These are phyloP conservation scores for Moesziomyces sp. DNA, from an alignment of 1,284 basidiomycete genomes.

Conservation along the genomic window DNA sequence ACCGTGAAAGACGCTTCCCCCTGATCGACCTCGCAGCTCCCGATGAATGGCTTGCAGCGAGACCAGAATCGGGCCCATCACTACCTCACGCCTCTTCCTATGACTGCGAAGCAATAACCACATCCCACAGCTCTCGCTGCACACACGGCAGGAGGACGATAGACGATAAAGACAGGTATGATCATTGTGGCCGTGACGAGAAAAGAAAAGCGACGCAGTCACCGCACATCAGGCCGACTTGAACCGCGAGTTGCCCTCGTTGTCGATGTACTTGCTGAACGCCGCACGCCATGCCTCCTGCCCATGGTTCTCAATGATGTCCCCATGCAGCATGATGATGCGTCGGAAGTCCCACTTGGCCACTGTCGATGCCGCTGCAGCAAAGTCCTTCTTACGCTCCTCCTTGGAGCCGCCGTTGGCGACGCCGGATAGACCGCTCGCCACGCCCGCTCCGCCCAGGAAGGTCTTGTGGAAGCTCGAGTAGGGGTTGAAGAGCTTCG, in stretches of 20 bases:
- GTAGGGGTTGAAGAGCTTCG: slow-evolving; percentile 40
- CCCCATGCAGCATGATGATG: slow-evolving; percentile 93
- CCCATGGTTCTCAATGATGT: slow-evolving; percentile 81
- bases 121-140: too few relatives aligned
- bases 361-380: slow-evolving; percentile 75
- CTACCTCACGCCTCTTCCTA: too few relatives aligned
- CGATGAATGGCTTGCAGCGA: too few relatives aligned
- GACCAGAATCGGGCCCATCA: not conserved
- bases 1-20: not conserved
- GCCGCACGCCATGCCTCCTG: slow-evolving; percentile 75
- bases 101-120: too few relatives aligned
- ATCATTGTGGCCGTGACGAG: too few relatives aligned
- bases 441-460: slow-evolving; percentile 41
- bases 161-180: not conserved
- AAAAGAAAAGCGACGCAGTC: not conserved
- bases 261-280: slow-evolving; percentile 47
- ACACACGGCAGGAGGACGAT: too few relatives aligned
- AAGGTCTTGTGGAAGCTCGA: slow-evolving; percentile 48
- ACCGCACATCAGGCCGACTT: slow-evolving; percentile 13
- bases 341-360: slow-evolving; percentile 85
- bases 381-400: slow-evolving; percentile 53
- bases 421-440: slow-evolving; percentile 32
- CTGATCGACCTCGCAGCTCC: not conserved
- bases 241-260: slow-evolving; percentile 49
- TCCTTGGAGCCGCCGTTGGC: slow-evolving; percentile 65